Evolutionary conservation across 805 yeast species (phyloP), one percentile per base, ranked within the genome.

Genomic region (Candida railenensis): DNA sequence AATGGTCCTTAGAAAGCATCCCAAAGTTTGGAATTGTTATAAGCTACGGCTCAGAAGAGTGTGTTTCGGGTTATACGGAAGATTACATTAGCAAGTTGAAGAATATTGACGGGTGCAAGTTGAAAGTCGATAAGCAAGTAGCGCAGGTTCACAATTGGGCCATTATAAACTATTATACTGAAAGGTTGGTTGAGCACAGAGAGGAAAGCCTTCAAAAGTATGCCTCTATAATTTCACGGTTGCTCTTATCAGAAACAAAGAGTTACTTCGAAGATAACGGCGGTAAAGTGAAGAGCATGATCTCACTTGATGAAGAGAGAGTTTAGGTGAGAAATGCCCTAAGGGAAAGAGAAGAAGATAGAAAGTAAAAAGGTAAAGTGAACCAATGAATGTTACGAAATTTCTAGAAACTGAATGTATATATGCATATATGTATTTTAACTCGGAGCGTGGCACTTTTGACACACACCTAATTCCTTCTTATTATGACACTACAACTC

Each of bases 111-210:
- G 49, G 47, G 19, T 67, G 72, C 3, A 51, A 60, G 16, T 58
- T 74, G 9, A 65, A 66, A 42, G 53, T 68, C 12, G 66, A 67
- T 48, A 56, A 59, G 16, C 66, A 62, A 36, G 54, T 53, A 2
- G 60, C 65, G 25, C 69, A 65, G 44, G 55, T 72, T 2, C 83
- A 78, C 48, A 66, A 75, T 16, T 78, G 82, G 82, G 81, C 80
- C 7, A 56, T 78, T 22, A 48, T 72, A 3, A 57, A 62, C 2
- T 69, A 70, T 43, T 62, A 62, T 39, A 58, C 75, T 2, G 81
- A 76, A 41, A 66, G 74, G 39, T 57, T 63, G 3, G 65, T 68
- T 38, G 74, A 69, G 22, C 76, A 69, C 43, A 69, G 77, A 46
- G 75, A 71, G 43, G 70, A 62, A 25, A 74, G 77, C 25, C 56